phyloP scores from a whole-genome alignment of 2,329 filamentous ascomycete genomes.

The Fusarium irregulare region DNA sequence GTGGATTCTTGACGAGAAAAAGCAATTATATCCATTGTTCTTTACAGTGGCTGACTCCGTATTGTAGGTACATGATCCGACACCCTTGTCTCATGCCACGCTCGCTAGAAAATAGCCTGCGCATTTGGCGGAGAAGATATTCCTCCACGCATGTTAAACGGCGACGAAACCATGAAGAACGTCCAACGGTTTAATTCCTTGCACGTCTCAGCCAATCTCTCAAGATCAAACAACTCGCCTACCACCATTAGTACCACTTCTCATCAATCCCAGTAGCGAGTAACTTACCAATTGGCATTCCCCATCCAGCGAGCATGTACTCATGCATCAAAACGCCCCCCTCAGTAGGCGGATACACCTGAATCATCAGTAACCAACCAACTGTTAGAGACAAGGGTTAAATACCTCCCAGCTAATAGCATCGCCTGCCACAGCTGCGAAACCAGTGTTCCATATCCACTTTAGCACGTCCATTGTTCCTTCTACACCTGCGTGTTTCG shows the following conservation, averaged over 20 bases:
- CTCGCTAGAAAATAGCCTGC: conserved; percentile 26
- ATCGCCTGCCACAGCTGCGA: conserved; percentile 68
- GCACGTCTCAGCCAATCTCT: conserved; percentile 58
- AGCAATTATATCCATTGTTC: background rate
- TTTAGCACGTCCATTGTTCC: conserved; percentile 60
- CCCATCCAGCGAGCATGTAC: conserved; percentile 61
- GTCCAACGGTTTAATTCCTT: conserved; percentile 61
- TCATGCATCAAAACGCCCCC: conserved; percentile 52
- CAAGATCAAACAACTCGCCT: conserved; percentile 52
- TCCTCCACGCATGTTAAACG: conserved; percentile 52
- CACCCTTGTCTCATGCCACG: background rate
- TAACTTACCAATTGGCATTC: conserved; percentile 51
- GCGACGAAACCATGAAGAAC: conserved; percentile 62
- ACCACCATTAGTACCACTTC: background rate
- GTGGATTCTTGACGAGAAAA: background rate
- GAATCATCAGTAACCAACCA: background rate
- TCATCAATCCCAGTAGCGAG: too few relatives aligned
- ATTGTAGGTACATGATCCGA: background rate
- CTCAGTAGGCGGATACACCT: conserved; percentile 40
- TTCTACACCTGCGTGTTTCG: conserved; percentile 58
- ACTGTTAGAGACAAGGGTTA: background rate
- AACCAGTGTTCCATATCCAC: conserved; percentile 69
- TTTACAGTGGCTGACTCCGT: background rate
- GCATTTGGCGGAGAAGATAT: conserved; percentile 31
- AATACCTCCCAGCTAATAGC: conserved; percentile 64